Base-by-base conservation (phyloP, 176 grass and related monocot species). In the Phyllostachys edulis region DNA sequence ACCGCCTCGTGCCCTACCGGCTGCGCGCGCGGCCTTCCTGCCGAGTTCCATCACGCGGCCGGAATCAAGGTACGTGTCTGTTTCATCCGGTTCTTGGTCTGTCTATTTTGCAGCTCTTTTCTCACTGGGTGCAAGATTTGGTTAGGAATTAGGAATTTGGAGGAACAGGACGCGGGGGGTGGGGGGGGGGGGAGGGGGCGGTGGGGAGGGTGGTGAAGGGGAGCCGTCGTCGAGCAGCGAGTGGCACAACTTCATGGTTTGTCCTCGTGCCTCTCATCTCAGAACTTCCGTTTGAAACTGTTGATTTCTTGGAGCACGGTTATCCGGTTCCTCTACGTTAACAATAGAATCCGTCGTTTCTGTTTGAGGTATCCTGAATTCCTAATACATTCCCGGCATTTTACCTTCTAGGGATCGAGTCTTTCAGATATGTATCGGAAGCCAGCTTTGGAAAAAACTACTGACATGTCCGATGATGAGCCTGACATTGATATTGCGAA, bases 401-500 rank as follows among this genome's bases (percentile, higher is more conserved):
- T 42, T 14, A 10, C 9, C 18, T n/a, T 77, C 29, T 74, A 97
- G 95, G 88, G 84, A 72, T 94, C 86, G 63, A 97, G 80, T 76
- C 81, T 94, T 61, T 69, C 90, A 9, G 87, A 93, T 84, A 97
- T 97, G 92, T 97, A 97, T 62, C 80, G 27, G 32, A 76, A 72
- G 13, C 90, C 90, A 59, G 78, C 61, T 78, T 24, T 49, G 45
- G 80, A 67, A 76, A 77, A 87, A 63, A 54, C 82, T 81, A 47
- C 46, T 7, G 55, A 87, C 70, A 69, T 69, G 24, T 89, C 90
- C 47, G 95, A 97, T 29, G 88, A 80, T 24, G 92, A 94, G 78
- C 83, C 91, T 91, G 77, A 91, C 54, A 90, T 92, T 52, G 92
- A 97, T 80, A 91, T 97, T 34, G 87, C 72, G 26, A 97, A 90